Conservation (phyloP, 1,284 basidiomycete species). For the Pseudozyma pruni region DNA sequence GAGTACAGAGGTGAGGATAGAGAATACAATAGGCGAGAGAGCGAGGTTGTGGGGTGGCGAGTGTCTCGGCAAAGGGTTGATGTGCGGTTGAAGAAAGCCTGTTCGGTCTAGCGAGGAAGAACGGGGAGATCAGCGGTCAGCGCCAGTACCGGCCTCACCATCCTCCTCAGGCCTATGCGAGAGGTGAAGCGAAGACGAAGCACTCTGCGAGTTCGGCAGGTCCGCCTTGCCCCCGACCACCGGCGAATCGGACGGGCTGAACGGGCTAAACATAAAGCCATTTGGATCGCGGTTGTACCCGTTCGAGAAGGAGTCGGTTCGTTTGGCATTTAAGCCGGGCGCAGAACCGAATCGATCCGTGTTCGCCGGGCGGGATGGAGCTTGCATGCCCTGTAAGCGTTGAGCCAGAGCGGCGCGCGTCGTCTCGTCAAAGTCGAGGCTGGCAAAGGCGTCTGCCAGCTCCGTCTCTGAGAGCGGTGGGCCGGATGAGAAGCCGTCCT, state of each 20-base stretch:
- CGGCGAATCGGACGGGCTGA: constrained; percentile 52
- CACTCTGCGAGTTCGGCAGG: constrained; percentile 24
- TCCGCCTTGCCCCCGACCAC: constrained; percentile 42
- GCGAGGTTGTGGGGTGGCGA: too few species aligned
- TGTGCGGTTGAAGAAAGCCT: too few species aligned
- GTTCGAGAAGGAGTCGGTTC: constrained; percentile 19
- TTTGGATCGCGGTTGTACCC: constrained; percentile 42
- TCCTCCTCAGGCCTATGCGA: constrained; percentile 25
- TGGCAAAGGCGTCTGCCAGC: constrained; percentile 34
- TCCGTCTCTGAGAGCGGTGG: constrained; percentile 29
- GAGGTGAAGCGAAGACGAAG: constrained; percentile 20
- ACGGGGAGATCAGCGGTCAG: constrained; percentile 10
- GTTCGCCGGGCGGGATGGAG: too few species aligned
- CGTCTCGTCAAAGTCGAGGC: constrained; percentile 39
- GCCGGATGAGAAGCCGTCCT: constrained; percentile 10
- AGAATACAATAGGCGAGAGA: too few species aligned
- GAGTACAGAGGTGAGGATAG: too few species aligned
- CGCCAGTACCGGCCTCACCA: not conserved
- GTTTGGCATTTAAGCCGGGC: not conserved
- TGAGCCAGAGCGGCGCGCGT: constrained; percentile 20
- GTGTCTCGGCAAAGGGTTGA: too few species aligned
- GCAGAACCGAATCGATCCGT: constrained; percentile 2
- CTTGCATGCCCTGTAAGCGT: constrained; percentile 21
- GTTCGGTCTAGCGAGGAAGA: too few species aligned
- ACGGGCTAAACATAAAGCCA: constrained; percentile 54